A percentile compares a stretch with the other conserved stretches of the same genome.
Conservation (phyloP, 805 yeast species). For the Maudiozyma turicensis region DNA sequence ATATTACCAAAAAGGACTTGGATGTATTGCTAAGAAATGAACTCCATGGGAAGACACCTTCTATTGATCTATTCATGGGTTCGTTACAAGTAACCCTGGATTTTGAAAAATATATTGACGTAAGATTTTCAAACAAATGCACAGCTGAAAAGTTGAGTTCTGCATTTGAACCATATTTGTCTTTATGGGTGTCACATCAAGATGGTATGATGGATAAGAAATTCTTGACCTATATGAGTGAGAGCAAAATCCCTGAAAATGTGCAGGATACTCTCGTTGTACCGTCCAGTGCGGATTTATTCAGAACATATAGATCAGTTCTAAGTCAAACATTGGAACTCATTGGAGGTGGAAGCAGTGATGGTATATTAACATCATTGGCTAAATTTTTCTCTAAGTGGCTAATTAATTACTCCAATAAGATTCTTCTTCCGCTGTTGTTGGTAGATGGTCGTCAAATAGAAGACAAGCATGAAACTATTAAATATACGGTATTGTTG, state of each 20-base stretch:
- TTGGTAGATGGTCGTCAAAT: constrained; percentile 34
- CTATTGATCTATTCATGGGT: constrained; percentile 56
- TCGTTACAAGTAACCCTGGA: constrained; percentile 72
- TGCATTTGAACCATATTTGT: constrained; percentile 77
- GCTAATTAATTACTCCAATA: constrained; percentile 48
- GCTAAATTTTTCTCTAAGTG: constrained; percentile 55
- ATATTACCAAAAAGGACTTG: constrained; percentile 59
- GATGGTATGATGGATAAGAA: constrained; percentile 53
- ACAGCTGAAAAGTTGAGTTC: constrained; percentile 41
- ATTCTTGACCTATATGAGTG: constrained; percentile 53
- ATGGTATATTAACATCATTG: constrained; percentile 31
- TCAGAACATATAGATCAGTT: constrained; percentile 64
- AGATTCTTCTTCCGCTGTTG: constrained; percentile 40
- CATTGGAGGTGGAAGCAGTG: constrained; percentile 24
- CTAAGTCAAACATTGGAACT: constrained; percentile 60
- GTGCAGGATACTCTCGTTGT: constrained; percentile 56
- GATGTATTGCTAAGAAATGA: constrained; percentile 40
- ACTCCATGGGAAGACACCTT: constrained; percentile 32
- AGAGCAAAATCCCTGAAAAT: constrained; percentile 42
- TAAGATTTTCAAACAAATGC: constrained; percentile 43
- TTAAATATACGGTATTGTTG: constrained; percentile 58
- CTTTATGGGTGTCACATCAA: constrained; percentile 81
- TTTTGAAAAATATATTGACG: constrained; percentile 66
- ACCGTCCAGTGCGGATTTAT: constrained; percentile 80
- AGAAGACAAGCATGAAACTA: constrained; percentile 44